phyloP scores from a whole-genome alignment of 2,329 filamentous ascomycete species.

The Neopestalotiopsis rosae region DNA sequence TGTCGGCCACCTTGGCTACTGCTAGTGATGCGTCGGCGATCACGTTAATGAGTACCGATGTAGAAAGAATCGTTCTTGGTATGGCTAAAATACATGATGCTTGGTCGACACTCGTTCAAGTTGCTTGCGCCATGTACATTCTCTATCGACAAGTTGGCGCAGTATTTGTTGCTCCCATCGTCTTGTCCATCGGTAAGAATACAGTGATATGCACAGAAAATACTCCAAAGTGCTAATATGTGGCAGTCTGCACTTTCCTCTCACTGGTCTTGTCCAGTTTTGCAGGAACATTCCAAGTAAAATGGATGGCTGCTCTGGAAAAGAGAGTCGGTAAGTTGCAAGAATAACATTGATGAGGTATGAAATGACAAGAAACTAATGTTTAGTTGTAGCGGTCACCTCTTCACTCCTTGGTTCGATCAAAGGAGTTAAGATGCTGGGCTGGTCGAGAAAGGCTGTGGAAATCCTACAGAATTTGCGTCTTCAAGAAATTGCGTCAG shows the following conservation, averaged over 20 bases:
- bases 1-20: conserved; percentile 31
- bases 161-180: conserved; percentile 19
- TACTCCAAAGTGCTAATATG: neutral
- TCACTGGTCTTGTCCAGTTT: conserved; percentile 15
- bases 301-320: conserved; percentile 20
- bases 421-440: conserved; percentile 22
- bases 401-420: conserved; percentile 20
- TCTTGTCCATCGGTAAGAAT: conserved; percentile 18
- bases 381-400: conserved; percentile 10
- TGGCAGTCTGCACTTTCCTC: conserved; percentile 11
- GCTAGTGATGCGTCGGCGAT: conserved; percentile 33
- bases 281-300: conserved; percentile 16
- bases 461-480: conserved; percentile 17
- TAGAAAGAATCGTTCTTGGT: conserved; percentile 20
- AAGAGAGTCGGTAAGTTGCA: conserved; percentile 16
- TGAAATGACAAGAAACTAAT: neutral
- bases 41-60: conserved; percentile 20
- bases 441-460: conserved; percentile 12
- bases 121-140: conserved; percentile 21
- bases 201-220: neutral
- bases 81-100: conserved; percentile 18
- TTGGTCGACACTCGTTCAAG: conserved; percentile 19
- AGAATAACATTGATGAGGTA: neutral
- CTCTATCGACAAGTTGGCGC: conserved; percentile 19
- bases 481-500: conserved; percentile 16